phyloP scores from a whole-genome alignment of 2,329 filamentous ascomycete genomes.

The Venturia aucupariae region DNA sequence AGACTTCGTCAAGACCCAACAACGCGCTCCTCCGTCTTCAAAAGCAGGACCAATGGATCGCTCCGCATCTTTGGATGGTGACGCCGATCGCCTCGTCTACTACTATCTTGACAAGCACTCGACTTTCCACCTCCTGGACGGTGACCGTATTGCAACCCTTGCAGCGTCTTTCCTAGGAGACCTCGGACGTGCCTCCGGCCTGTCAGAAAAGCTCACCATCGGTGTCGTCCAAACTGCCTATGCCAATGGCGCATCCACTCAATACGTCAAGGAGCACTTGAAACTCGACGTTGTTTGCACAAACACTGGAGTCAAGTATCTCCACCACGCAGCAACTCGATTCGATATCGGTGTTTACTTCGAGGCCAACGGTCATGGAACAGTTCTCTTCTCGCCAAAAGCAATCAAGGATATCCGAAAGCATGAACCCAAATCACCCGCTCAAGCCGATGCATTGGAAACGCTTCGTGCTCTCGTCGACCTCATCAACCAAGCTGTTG shows the following conservation, averaged over 20 bases:
- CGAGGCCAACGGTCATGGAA: constrained; percentile 96
- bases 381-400: constrained; percentile 82
- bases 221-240: constrained; percentile 97
- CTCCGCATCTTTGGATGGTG: constrained; percentile 86
- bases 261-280: constrained; percentile 80
- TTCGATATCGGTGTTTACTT: constrained; percentile 98
- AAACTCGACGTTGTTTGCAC: constrained; percentile 88
- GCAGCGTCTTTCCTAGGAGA: constrained; percentile 90
- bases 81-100: constrained; percentile 92
- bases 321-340: constrained; percentile 91
- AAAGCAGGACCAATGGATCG: constrained; percentile 68
- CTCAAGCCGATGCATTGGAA: constrained; percentile 81
- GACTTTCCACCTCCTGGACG: constrained; percentile 86
- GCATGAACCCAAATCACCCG: constrained; percentile 78
- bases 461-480: constrained; percentile 75
- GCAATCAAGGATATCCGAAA: constrained; percentile 65
- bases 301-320: constrained; percentile 90
- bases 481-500: constrained; percentile 96
- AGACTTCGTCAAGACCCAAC: constrained; percentile 95
- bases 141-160: constrained; percentile 91
- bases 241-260: constrained; percentile 89
- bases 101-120: constrained; percentile 80
- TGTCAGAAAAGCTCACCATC: constrained; percentile 73
- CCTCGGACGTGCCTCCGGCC: constrained; percentile 68
- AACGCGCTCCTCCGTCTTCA: constrained; percentile 75